phyloP scores from a whole-genome alignment of 2,329 filamentous ascomycete genomes.

The Monilinia laxa region DNA sequence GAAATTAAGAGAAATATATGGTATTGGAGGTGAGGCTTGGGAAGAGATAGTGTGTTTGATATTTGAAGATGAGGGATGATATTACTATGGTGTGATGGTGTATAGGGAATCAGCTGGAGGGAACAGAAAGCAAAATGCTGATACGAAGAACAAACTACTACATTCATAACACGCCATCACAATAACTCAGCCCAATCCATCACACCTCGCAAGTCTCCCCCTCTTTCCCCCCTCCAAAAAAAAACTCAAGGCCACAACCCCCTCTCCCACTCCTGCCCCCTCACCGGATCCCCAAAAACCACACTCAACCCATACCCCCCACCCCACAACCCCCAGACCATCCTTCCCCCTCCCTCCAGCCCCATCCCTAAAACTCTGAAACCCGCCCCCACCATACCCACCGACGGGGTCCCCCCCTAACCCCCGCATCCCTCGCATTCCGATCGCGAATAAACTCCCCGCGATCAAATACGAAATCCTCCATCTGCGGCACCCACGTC shows the following conservation, averaged over 20 bases:
- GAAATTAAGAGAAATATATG: no score
- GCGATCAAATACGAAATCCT: slow-evolving; percentile 8
- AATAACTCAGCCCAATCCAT: background rate
- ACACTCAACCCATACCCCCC: slow-evolving; percentile 17
- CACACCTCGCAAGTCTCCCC: no score
- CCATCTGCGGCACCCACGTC: slow-evolving; percentile 11
- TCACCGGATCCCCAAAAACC: slow-evolving; percentile 12
- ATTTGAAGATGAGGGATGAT: no score
- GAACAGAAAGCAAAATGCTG: no score
- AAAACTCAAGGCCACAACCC: slow-evolving; percentile 20
- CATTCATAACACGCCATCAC: background rate
- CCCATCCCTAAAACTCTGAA: slow-evolving; percentile 23
- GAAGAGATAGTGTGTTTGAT: no score
- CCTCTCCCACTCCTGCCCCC: slow-evolving; percentile 19
- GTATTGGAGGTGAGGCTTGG: no score
- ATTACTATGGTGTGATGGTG: no score
- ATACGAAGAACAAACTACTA: no score
- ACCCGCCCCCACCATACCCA: slow-evolving; percentile 20
- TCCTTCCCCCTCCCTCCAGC: background rate
- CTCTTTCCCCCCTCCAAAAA: no score
- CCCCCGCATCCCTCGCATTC: background rate
- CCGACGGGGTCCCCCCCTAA: slow-evolving; percentile 8
- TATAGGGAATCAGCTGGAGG: no score
- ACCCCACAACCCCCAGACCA: background rate
- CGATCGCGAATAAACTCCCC: background rate